Evolutionary conservation across 805 yeast species (phyloP), one percentile per base, ranked within the genome.

Genomic region (Monosporozyma siamensis): DNA sequence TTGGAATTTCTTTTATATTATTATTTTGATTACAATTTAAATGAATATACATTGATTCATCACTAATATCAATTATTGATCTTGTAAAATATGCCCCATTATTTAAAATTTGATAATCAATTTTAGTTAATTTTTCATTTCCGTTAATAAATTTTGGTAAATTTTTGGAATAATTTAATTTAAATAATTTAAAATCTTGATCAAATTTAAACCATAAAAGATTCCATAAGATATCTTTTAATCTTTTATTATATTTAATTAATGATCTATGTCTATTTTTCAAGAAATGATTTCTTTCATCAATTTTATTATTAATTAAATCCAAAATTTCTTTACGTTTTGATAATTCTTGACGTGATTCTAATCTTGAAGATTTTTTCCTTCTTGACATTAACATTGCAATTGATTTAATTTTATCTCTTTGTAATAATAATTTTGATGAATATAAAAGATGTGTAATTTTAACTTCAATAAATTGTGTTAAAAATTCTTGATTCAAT

Each of bases 311-410:
- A 18, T 42, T 40, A 51, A 61, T 52, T 17, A 47, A 39, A 29
- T 71, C 71, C 38, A 69, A 75, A 44, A 72, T 67, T 38, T 68
- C 68, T 44, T 67, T 69, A 24, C 65, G 57, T 39, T 64, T 64
- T 40, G 68, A 68, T 17, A 72, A 75, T 48, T 82, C 86, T 47
- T 78, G 82, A 53, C 75, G 78, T 15, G 82, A 82, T 50, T 80
- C 84, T 35, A 84, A 60, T 60, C 92, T 71, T 1, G 87, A 76
- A 0, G 90, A 82, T 49, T 86, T 70, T 53, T 84, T 83, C 53
- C 92, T 70, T 44, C 82, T 75, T 4, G 78, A 78, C 54, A 84
- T 61, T 42, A 84, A 58, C 18, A 72, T 73, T 38, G 74, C 75
- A 71, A 83, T 69, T 48, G 82, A 79, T 37, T 74, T 70, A 43